Evolutionary conservation across 2,329 filamentous ascomycete species (phyloP).

Genomic region (Neonectria ditissima): DNA sequence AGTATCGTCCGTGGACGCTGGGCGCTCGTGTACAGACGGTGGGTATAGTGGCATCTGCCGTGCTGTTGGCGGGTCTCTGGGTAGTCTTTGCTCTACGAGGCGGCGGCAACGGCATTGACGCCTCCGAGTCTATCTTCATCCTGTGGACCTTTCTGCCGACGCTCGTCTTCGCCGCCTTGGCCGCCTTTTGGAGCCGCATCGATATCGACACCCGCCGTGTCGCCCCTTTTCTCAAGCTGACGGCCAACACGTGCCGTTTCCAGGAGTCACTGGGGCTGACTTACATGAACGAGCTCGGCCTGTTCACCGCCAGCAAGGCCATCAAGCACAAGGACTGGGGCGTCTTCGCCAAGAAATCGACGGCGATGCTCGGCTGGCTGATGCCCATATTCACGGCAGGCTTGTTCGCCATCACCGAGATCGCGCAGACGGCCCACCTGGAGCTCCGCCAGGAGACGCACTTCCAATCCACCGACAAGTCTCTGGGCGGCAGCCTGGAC

Average conservation of each 20-base stretch:
- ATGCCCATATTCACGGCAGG: slow-evolving; percentile 47
- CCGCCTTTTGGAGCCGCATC: slow-evolving; percentile 41
- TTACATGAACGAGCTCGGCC: slow-evolving; percentile 46
- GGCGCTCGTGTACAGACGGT: slow-evolving; percentile 27
- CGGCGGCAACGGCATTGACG: slow-evolving; percentile 34
- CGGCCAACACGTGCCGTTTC: slow-evolving; percentile 36
- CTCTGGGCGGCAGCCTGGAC: slow-evolving; percentile 29
- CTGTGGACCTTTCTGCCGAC: slow-evolving; percentile 45
- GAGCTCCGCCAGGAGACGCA: slow-evolving; percentile 37
- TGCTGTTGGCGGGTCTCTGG: slow-evolving; percentile 39
- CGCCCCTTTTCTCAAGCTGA: slow-evolving; percentile 43
- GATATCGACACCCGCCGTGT: slow-evolving; percentile 44
- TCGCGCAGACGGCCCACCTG: slow-evolving; percentile 34
- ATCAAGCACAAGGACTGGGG: slow-evolving; percentile 42
- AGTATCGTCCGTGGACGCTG: slow-evolving; percentile 45
- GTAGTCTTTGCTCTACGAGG: slow-evolving; percentile 38
- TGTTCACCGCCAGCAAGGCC: slow-evolving; percentile 41
- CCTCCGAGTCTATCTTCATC: slow-evolving; percentile 35
- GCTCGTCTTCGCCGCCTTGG: slow-evolving; percentile 35
- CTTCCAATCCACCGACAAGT: slow-evolving; percentile 40
- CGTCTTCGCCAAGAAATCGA: slow-evolving; percentile 44
- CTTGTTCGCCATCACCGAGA: slow-evolving; percentile 40
- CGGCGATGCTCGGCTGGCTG: slow-evolving; percentile 44
- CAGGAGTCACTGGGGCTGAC: slow-evolving; percentile 42
- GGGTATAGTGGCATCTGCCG: slow-evolving; percentile 30